Conservation (phyloP, 805 yeast species). For the Pichia rugopelliculosa region DNA sequence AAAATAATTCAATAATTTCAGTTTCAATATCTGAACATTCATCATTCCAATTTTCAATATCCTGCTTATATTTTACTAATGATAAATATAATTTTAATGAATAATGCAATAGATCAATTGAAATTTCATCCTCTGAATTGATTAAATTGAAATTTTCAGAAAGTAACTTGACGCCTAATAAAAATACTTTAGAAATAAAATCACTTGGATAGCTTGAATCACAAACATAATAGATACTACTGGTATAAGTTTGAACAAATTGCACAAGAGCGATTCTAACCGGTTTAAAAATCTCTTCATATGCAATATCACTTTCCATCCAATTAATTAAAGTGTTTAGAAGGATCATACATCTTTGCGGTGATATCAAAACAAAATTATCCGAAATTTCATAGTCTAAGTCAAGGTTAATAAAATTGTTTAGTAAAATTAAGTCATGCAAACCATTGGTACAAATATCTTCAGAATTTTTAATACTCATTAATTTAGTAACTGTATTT, state of each 20-base stretch:
- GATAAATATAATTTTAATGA: slow-evolving; percentile 38
- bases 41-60: slow-evolving; percentile 31
- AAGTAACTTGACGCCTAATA: slow-evolving; percentile 32
- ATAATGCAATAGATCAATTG: slow-evolving; percentile 37
- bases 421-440: slow-evolving; percentile 40
- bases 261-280: slow-evolving; percentile 46
- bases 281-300: slow-evolving; percentile 44
- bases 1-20: slow-evolving; percentile 38
- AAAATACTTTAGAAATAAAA: slow-evolving; percentile 26
- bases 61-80: slow-evolving; percentile 24
- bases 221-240: slow-evolving; percentile 26
- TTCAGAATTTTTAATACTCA: slow-evolving; percentile 39
- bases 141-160: slow-evolving; percentile 40
- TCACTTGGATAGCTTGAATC: slow-evolving; percentile 26
- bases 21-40: slow-evolving; percentile 30
- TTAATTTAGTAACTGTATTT: slow-evolving; percentile 54
- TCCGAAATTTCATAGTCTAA: slow-evolving; percentile 20
- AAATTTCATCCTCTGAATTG: slow-evolving; percentile 13
- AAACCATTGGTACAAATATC: slow-evolving; percentile 40
- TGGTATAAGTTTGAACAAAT: slow-evolving; percentile 28
- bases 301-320: slow-evolving; percentile 56
- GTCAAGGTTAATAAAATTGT: slow-evolving; percentile 33
- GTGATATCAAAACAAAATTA: slow-evolving; percentile 41
- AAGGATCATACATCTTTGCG: slow-evolving; percentile 59
- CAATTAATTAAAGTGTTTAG: slow-evolving; percentile 46